Evolutionary conservation across 306 rosid genomes (phyloP).

Genomic region (Dalbergia oliveri): DNA sequence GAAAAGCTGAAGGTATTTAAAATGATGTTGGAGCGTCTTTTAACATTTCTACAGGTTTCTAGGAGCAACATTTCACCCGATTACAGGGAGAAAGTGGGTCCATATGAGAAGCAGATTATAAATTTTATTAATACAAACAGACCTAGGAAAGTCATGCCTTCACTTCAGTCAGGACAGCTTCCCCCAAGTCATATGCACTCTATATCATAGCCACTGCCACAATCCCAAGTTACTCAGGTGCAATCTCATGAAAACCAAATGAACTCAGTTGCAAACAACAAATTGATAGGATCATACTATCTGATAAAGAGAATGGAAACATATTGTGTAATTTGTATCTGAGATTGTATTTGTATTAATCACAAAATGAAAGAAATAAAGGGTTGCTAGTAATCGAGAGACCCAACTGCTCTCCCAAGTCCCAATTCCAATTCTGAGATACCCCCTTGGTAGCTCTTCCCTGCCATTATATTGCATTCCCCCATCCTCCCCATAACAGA

Average conservation of each 20-base stretch:
- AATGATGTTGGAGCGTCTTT: constrained; percentile 74
- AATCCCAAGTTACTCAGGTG: constrained; percentile 66
- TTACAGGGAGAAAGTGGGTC: constrained; percentile 67
- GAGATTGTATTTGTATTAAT: no score
- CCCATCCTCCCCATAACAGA: no score
- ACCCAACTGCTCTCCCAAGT: no score
- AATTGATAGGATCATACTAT: no score
- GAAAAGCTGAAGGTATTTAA: constrained; percentile 73
- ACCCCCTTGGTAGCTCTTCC: no score
- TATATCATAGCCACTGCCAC: constrained; percentile 76
- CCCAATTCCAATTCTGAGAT: no score
- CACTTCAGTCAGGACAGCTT: constrained; percentile 74
- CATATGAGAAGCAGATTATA: constrained; percentile 77
- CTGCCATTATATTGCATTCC: no score
- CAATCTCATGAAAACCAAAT: constrained; percentile 89
- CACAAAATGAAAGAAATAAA: no score
- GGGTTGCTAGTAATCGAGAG: no score
- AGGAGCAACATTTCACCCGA: constrained; percentile 54
- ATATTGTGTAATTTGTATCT: no score
- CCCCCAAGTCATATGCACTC: constrained; percentile 77
- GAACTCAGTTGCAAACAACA: constrained; percentile 77
- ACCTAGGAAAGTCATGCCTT: constrained; percentile 64
- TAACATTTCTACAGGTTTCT: constrained; percentile 65
- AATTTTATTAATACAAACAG: constrained; percentile 67
- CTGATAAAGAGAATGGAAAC: no score